Evolutionary conservation across 139 green algal genomes (phyloP).

Genomic region (Coelastrella sp.): DNA sequence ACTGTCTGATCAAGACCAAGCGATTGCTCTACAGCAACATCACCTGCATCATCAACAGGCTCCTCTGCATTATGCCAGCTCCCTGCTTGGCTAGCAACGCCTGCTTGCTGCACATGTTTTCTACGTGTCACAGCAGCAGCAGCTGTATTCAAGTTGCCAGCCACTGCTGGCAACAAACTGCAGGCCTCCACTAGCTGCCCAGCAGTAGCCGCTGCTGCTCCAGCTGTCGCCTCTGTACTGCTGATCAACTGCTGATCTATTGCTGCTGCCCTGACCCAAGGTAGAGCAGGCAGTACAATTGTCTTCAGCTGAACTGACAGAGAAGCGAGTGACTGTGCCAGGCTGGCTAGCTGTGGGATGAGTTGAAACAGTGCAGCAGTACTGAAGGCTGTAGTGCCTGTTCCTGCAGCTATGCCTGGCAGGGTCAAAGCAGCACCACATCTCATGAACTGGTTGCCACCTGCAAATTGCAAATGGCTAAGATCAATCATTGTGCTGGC

Average conservation of each 20-base stretch:
- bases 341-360: background rate
- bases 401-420: background rate
- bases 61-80: background rate
- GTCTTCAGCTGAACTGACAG: constrained; percentile 24
- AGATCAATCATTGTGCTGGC: too few species aligned
- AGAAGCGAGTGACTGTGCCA: background rate
- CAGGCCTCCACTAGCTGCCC: constrained; percentile 8
- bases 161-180: constrained; percentile 7
- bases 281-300: constrained; percentile 25
- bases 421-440: background rate
- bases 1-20: too few species aligned
- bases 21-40: too few species aligned
- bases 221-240: background rate
- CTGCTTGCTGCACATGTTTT: background rate
- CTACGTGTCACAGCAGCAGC: background rate
- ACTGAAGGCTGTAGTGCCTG: background rate
- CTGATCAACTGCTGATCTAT: background rate
- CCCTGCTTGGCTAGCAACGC: background rate
- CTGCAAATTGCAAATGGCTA: background rate
- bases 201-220: constrained; percentile 4
- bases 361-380: background rate
- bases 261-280: constrained; percentile 28
- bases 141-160: background rate
- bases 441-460: background rate
- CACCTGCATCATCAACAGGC: too few species aligned